phyloP scores from a whole-genome alignment of 2,329 filamentous ascomycete genomes.

The Diaporthe citri region DNA sequence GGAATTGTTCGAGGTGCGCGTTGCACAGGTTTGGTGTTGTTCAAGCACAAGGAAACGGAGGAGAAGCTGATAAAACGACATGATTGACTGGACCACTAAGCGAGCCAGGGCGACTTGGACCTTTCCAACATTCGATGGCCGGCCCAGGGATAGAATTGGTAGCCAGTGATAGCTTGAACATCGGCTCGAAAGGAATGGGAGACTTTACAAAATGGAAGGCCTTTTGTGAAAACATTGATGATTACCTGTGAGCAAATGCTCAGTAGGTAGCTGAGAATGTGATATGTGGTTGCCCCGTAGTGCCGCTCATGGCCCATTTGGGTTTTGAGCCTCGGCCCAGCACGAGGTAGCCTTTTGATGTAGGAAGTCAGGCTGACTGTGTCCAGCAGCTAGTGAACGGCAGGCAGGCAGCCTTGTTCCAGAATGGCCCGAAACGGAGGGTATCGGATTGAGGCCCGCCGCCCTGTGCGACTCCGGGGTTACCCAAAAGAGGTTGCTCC shows the following conservation, averaged over 20 bases:
- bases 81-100: neutral
- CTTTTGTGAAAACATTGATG: fast-evolving
- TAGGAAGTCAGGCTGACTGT: neutral
- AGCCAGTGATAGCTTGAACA: neutral
- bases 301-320: neutral
- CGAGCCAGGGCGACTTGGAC: neutral
- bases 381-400: neutral
- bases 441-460: neutral
- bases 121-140: neutral
- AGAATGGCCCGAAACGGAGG: neutral
- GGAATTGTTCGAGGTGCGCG: neutral
- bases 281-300: neutral
- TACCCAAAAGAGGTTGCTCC: neutral
- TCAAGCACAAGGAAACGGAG: neutral
- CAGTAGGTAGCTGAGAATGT: neutral
- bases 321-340: neutral
- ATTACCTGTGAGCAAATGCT: neutral
- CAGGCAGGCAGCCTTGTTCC: neutral
- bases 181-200: neutral
- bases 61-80: neutral
- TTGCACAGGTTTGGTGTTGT: neutral
- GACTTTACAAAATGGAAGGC: neutral
- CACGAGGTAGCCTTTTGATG: neutral
- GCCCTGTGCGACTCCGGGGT: neutral
- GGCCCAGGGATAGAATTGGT: neutral